Evolutionary conservation across 176 grass and related monocot species (phyloP), one percentile per base, ranked within the genome.

Genomic region (Urochloa ruziziensis): DNA sequence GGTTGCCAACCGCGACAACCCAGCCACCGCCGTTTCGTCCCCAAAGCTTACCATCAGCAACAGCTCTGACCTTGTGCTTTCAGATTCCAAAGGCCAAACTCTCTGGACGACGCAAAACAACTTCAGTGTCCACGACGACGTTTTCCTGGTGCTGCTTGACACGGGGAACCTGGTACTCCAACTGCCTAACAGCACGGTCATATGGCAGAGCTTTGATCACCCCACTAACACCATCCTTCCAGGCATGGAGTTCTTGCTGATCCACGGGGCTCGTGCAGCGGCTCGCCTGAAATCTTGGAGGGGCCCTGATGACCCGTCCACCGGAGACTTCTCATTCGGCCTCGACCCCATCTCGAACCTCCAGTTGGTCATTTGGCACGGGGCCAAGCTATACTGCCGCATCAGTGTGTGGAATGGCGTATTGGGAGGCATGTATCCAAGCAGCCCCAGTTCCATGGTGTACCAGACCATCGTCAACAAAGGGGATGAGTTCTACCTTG

Each of bases 161-260:
- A 32, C 56, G 0, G 83, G 86, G 0, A 86, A 90, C 77, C 56
- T 94, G 28, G 62, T 86, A 6, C 69, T 88, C 9, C 83, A 24
- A 17, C 28, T 24, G 27, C 36, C 61, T 1, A 80, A 73, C 3
- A 58, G 53, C 32, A 70, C 57, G 1, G 15, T 32, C 6, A 49
- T 90, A 27, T 90, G 85, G 85, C 74, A 93, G n/a, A 93, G 91
- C 51, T 85, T 90, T 4, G 60, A 88, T 35, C 78, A 88, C 43
- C 88, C 82, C 0, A 80, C 69, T 0, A 86, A 94, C 75, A 88
- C 85, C 61, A 3, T 88, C 0, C 18, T 94, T 2, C 85, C 78
- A 0, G n/a, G 46, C 7, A 86, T 77, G 85, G 75, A n/a, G 67
- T 0, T 93, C 5, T 18, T 28, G 34, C 0, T 86, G 42, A 77